Base-by-base conservation (phyloP, 345 rosid genomes). In the Salix caprea region DNA sequence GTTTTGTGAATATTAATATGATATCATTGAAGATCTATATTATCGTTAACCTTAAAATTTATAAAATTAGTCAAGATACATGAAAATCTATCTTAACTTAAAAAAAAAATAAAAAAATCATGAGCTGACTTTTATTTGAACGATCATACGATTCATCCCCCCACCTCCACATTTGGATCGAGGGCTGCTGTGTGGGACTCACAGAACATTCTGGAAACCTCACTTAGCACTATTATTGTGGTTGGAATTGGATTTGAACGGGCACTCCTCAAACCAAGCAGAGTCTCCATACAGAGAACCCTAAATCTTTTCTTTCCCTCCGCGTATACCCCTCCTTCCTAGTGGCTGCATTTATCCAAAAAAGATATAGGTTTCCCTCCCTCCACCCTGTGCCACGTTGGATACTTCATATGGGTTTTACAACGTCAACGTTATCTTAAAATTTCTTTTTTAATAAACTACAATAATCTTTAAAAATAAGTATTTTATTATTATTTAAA, bases 1-100 rank as follows among this genome's bases (percentile, higher is more conserved):
- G 32, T 30, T 30, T 30, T 32, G 4, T 30, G 32, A 30, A 2
- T 30, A 30, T 30, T 30, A 30, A 0, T 32, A 32, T 30, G 3
- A 32, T 32, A 32, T 32, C 0, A 32, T 5, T 34, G 1, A 34
- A 34, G 2, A 34, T 34, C 0, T 34, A 34, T 5, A 34, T 34
- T 0, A 0, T 34, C 0, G 5, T 34, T 34, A 34, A 5, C 0
- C 5, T 34, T 4, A 34, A 34, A 34, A 34, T 32, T 4, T 32
- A 2, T 32, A 32, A 4, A 32, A 32, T 32, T 32, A 32, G 5
- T 32, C 34, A 2, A 32, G 0, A 30, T 3, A 30, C 0, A 30
- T 0, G 0, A 30, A 30, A 30, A 0, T 0, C 4, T 0, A 30
- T 0, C 32, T 30, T n/a, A n/a, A 30, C 4, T 30, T 1, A 28